phyloP scores from a whole-genome alignment of 2,329 filamentous ascomycete genomes.

The Xylariaceae sp. region DNA sequence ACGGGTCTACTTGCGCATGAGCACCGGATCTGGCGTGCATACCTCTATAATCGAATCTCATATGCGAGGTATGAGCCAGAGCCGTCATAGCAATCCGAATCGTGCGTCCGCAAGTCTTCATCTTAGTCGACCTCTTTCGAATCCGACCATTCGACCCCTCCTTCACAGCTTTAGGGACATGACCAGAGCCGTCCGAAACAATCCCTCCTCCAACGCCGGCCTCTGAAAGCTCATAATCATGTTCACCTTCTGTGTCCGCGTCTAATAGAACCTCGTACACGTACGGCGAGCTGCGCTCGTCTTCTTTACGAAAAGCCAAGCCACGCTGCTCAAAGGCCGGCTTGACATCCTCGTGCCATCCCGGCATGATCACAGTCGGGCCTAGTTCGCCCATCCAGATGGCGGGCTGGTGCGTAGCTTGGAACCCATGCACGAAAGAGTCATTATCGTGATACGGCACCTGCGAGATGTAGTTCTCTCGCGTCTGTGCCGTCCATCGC shows the following conservation, averaged over 20 bases:
- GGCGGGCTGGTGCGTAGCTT: conserved; percentile 46
- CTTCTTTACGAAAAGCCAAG: conserved; percentile 37
- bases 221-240: conserved; percentile 35
- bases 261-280: conserved; percentile 42
- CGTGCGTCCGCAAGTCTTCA: conserved; percentile 16
- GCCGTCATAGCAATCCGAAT: conserved; percentile 38
- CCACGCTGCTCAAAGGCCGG: conserved; percentile 38
- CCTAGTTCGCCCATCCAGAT: conserved; percentile 50
- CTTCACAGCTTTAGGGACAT: conserved; percentile 32
- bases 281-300: conserved; percentile 41
- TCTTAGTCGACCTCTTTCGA: conserved; percentile 22
- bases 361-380: conserved; percentile 40
- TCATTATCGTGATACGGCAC: conserved; percentile 43
- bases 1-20: conserved; percentile 25
- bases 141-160: conserved; percentile 39
- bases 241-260: conserved; percentile 32
- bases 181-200: conserved; percentile 38
- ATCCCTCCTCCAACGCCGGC: conserved; percentile 29
- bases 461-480: conserved; percentile 46
- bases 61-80: conserved; percentile 38
- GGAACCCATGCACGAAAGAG: conserved; percentile 42
- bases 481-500: conserved; percentile 46
- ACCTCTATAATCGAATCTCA: conserved; percentile 37
- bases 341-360: conserved; percentile 31
- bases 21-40: neutral